Evolutionary conservation across 257 asterid genomes (phyloP).

Genomic region (Primulina eburnea): DNA sequence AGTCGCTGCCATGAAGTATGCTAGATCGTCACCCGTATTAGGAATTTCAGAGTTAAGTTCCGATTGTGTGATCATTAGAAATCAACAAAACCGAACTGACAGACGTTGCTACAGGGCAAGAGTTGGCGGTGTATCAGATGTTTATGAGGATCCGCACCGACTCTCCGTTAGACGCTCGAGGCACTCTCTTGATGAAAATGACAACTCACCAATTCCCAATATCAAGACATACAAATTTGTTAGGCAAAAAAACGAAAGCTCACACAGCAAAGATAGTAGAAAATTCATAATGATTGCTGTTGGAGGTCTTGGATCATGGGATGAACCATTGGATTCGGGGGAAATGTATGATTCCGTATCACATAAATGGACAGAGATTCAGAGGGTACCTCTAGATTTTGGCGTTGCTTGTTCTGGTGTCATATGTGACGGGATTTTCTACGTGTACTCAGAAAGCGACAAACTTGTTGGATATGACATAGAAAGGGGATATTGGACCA

Average conservation of each 20-base stretch:
- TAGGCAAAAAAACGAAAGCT: slow-evolving; percentile 42
- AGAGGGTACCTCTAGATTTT: slow-evolving; percentile 70
- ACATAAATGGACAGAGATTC: slow-evolving; percentile 91
- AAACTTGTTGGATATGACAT: slow-evolving; percentile 69
- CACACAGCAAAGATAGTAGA: slow-evolving; percentile 37
- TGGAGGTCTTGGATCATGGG: slow-evolving; percentile 96
- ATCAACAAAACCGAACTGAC: slow-evolving; percentile 57
- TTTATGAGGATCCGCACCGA: slow-evolving; percentile 96
- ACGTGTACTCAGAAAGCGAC: slow-evolving; percentile 85
- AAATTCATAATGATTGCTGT: slow-evolving; percentile 70
- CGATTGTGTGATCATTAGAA: slow-evolving; percentile 45
- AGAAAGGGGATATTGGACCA: slow-evolving; percentile 81
- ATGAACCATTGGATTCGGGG: slow-evolving; percentile 75
- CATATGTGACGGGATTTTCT: slow-evolving; percentile 57
- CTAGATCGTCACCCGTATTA: slow-evolving; percentile 79
- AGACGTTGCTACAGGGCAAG: slow-evolving; percentile 54
- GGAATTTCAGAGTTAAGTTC: slow-evolving; percentile 68
- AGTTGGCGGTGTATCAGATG: slow-evolving; percentile 73
- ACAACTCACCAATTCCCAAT: slow-evolving; percentile 36
- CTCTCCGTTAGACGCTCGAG: slow-evolving; percentile 73
- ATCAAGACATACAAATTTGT: slow-evolving; percentile 36
- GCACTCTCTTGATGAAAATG: slow-evolving; percentile 65
- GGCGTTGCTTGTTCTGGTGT: slow-evolving; percentile 85
- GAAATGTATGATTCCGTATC: slow-evolving; percentile 76
- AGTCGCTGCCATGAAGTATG: slow-evolving; percentile 77